A percentile compares a stretch with the other conserved stretches of the same genome.
phyloP scores from a whole-genome alignment of 495 filamentous ascomycete genomes.

The Penicillium robsamsonii region DNA sequence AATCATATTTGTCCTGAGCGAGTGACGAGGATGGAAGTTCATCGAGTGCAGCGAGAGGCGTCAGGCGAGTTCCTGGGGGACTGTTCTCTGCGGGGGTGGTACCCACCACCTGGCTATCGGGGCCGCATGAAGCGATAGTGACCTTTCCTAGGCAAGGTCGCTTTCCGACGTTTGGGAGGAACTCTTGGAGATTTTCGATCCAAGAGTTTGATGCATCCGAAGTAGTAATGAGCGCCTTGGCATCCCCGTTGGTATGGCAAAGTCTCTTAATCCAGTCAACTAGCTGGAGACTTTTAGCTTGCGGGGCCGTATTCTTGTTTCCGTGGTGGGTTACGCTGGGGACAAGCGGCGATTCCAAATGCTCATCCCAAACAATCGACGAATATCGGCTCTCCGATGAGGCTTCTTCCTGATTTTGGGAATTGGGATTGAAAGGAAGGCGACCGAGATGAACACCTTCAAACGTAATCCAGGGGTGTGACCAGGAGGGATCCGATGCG shows the following conservation, averaged over 20 bases:
- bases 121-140: slow-evolving; percentile 13
- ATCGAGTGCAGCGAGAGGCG: slow-evolving; percentile 6
- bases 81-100: not conserved
- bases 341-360: slow-evolving; percentile 20
- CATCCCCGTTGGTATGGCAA: slow-evolving; percentile 22
- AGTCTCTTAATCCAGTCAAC: slow-evolving; percentile 22
- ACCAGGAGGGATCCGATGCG: slow-evolving; percentile 21
- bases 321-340: slow-evolving; percentile 1
- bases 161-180: slow-evolving; percentile 7
- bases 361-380: slow-evolving; percentile 21
- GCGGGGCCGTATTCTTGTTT: slow-evolving; percentile 5
- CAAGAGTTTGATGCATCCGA: slow-evolving; percentile 5
- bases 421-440: slow-evolving; percentile 21
- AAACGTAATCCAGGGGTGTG: slow-evolving; percentile 20
- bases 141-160: slow-evolving; percentile 17
- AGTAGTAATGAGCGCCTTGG: slow-evolving; percentile 12
- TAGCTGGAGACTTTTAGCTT: slow-evolving; percentile 12
- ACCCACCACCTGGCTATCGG: not conserved
- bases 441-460: slow-evolving; percentile 26
- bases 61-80: slow-evolving; percentile 1
- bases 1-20: slow-evolving; percentile 12
- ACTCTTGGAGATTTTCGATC: slow-evolving; percentile 5
- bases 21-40: slow-evolving; percentile 13
- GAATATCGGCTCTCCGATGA: slow-evolving; percentile 20
- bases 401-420: slow-evolving; percentile 14